A percentile compares a stretch with the other conserved stretches of the same genome.
Conservation (phyloP, 768 basidiomycete genomes). For the Mycena chlorophos region DNA sequence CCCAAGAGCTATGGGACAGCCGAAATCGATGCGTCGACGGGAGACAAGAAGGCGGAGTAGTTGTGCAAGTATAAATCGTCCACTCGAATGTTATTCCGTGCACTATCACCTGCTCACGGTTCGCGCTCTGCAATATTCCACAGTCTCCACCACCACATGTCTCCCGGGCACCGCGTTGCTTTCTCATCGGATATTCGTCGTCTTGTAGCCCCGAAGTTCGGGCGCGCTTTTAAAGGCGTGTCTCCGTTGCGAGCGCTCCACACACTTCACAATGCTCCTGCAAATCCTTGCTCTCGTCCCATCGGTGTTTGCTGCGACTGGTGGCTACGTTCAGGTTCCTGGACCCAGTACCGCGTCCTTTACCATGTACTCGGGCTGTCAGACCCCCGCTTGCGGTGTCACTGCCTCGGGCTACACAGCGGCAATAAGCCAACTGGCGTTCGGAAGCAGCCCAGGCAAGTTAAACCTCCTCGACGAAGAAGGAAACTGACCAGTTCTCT, state of each 20-base stretch:
- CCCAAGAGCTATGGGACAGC: slow-evolving; percentile 72
- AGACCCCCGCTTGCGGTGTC: slow-evolving; percentile 51
- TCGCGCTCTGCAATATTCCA: no score
- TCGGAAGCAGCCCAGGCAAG: slow-evolving; percentile 44
- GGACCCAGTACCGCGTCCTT: slow-evolving; percentile 54
- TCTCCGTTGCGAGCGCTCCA: not conserved
- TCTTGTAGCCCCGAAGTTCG: not conserved
- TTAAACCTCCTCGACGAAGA: no score
- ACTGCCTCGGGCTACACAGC: slow-evolving; percentile 52
- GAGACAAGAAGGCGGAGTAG: slow-evolving; percentile 6
- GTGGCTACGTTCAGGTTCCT: slow-evolving; percentile 54
- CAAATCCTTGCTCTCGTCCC: not conserved
- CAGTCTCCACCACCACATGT: not conserved
- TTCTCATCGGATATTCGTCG: not conserved
- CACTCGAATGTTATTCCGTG: not conserved
- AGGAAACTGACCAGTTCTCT: no score
- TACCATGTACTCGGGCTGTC: slow-evolving; percentile 55
- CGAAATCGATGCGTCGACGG: slow-evolving; percentile 22
- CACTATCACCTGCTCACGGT: no score
- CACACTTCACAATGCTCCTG: not conserved
- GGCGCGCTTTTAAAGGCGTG: not conserved
- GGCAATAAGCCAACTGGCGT: slow-evolving; percentile 58
- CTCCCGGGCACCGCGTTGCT: not conserved
- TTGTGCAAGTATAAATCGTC: not conserved
- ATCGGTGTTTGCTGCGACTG: slow-evolving; percentile 32